phyloP scores from a whole-genome alignment of 2,329 filamentous ascomycete species.

The Neurospora sp. region DNA sequence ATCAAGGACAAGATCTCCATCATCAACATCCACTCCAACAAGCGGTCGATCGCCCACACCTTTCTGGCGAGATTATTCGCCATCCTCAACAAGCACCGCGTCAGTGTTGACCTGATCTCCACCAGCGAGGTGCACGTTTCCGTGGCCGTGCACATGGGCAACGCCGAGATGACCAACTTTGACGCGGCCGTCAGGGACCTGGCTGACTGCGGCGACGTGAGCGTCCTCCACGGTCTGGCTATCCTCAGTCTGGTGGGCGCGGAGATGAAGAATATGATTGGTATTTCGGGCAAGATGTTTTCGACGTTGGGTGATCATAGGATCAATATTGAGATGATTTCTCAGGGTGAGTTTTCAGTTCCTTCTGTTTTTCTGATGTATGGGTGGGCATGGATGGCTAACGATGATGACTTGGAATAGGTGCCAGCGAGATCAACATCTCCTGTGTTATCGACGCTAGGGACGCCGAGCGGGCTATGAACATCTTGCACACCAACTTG shows the following conservation, averaged over 20 bases:
- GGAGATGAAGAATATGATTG: slow-evolving; percentile 96
- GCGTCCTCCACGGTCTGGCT: slow-evolving; percentile 84
- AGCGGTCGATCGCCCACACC: slow-evolving; percentile 88
- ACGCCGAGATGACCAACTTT: slow-evolving; percentile 51
- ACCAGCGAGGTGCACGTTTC: slow-evolving; percentile 96
- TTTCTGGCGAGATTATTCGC: slow-evolving; percentile 93
- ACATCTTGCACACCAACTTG: slow-evolving; percentile 90
- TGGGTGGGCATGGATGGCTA: background rate
- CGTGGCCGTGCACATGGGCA: slow-evolving; percentile 85
- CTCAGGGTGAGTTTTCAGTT: slow-evolving; percentile 59
- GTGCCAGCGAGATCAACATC: slow-evolving; percentile 98
- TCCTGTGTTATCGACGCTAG: slow-evolving; percentile 91
- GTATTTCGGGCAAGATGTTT: slow-evolving; percentile 91
- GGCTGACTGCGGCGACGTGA: slow-evolving; percentile 76
- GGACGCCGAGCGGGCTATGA: slow-evolving; percentile 88
- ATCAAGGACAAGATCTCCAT: slow-evolving; percentile 97
- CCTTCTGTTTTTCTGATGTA: no score
- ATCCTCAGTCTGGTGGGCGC: slow-evolving; percentile 91
- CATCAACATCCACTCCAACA: slow-evolving; percentile 97
- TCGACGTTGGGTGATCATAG: slow-evolving; percentile 85
- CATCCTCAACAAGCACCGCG: slow-evolving; percentile 74
- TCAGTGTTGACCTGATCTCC: slow-evolving; percentile 93
- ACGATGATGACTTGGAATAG: slow-evolving; percentile 31
- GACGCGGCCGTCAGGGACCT: slow-evolving; percentile 63
- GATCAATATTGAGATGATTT: slow-evolving; percentile 99